Conservation (phyloP, 1,284 basidiomycete genomes). For the Austroboletus niveus region DNA sequence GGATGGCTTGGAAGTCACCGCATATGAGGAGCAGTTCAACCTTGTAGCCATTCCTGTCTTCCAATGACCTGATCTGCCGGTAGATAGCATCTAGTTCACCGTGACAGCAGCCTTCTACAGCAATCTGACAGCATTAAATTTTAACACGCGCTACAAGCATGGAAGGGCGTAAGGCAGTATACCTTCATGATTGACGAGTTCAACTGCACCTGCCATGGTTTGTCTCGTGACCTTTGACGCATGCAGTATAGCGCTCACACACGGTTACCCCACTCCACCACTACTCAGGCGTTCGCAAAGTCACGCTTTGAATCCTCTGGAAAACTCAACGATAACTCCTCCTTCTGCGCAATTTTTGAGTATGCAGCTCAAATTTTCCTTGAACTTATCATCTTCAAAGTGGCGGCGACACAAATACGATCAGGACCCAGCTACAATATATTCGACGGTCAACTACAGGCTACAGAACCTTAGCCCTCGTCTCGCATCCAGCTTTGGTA, state of each 20-base stretch:
- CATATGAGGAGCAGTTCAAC: constrained; percentile 88
- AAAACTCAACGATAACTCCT: neutral
- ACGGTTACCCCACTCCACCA: constrained; percentile 13
- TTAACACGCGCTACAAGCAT: constrained; percentile 1
- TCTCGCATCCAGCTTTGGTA: constrained; percentile 30
- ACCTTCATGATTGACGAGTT: too few relatives aligned
- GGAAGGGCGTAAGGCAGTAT: neutral
- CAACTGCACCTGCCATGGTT: too few relatives aligned
- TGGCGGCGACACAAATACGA: constrained; percentile 23
- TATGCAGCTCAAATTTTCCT: constrained; percentile 28
- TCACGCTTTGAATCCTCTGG: neutral
- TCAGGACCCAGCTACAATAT: constrained; percentile 31
- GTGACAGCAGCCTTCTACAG: constrained; percentile 95
- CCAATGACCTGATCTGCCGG: constrained; percentile 65
- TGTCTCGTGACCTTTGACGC: too few relatives aligned
- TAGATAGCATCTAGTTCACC: constrained; percentile 89
- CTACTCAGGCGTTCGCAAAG: neutral
- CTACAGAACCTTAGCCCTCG: constrained; percentile 30
- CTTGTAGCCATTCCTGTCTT: constrained; percentile 59
- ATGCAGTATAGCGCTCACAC: constrained; percentile 14
- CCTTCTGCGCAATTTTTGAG: neutral
- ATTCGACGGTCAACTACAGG: constrained; percentile 21
- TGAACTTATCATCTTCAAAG: constrained; percentile 20
- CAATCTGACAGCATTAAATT: constrained; percentile 52
- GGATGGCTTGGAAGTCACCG: constrained; percentile 94